Percentiles rank a stretch among this genome's conserved stretches.
These are phyloP conservation scores for Leucosporidium scottii DNA, from an alignment of 768 basidiomycete genomes.

Conservation along the genomic window DNA sequence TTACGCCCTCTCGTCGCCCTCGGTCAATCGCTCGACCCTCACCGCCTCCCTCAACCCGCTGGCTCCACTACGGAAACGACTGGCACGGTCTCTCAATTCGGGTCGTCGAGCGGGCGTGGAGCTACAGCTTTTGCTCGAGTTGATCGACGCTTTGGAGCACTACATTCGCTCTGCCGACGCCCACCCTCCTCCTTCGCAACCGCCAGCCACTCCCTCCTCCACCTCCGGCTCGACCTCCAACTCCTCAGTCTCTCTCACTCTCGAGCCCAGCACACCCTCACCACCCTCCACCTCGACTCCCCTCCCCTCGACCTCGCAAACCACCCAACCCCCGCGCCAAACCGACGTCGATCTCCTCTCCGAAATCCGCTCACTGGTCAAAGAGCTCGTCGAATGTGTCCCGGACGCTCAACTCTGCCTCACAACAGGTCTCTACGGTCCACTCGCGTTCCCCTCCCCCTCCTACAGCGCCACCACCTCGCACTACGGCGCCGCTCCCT, in stretches of 20 bases:
- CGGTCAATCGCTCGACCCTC: not conserved
- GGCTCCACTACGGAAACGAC: slow-evolving; percentile 24
- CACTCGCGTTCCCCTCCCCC: slow-evolving; percentile 6
- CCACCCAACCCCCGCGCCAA: not conserved
- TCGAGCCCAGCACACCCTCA: not conserved
- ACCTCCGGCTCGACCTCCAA: not conserved
- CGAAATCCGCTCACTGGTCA: slow-evolving; percentile 24
- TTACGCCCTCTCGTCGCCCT: too few species aligned
- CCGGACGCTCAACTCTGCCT: slow-evolving; percentile 28
- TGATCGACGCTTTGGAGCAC: slow-evolving; percentile 30
- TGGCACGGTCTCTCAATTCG: slow-evolving; percentile 17
- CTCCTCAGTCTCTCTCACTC: not conserved
- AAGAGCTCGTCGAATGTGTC: slow-evolving; percentile 27
- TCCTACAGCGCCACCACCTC: not conserved
- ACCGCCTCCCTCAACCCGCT: slow-evolving; percentile 11
- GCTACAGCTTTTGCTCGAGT: slow-evolving; percentile 29
- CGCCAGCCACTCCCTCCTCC: not conserved
- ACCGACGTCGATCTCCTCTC: slow-evolving; percentile 11
- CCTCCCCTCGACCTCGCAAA: not conserved
- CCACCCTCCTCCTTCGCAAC: too few species aligned
- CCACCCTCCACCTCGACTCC: not conserved
- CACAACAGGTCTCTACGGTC: slow-evolving; percentile 23
- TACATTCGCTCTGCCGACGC: slow-evolving; percentile 8
- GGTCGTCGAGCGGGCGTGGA: slow-evolving; percentile 9
- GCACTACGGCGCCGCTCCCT: not conserved